phyloP scores from a whole-genome alignment of 352 stramenopile species.

The Phytophthora kernoviae region DNA sequence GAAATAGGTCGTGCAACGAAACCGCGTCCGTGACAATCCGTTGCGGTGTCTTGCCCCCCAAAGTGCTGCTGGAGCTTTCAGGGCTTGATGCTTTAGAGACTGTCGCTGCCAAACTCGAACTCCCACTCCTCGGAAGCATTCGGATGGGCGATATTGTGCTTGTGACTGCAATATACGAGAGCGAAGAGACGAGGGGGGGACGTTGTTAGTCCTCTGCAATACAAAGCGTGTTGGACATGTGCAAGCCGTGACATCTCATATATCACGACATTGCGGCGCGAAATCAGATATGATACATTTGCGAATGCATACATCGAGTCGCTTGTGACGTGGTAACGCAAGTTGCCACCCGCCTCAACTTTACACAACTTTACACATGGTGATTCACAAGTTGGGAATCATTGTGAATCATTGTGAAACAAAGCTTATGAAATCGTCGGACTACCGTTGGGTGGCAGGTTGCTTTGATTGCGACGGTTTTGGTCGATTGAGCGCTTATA shows the following conservation, averaged over 20 bases:
- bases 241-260: slow-evolving; percentile 27
- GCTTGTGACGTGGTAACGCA: slow-evolving; percentile 5
- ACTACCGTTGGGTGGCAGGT: too few species aligned
- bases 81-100: slow-evolving; percentile 4
- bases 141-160: slow-evolving; percentile 21
- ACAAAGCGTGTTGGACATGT: too few species aligned
- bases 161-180: slow-evolving; percentile 14
- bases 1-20: slow-evolving; percentile 9
- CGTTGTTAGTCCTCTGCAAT: slow-evolving; percentile 8
- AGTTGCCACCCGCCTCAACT: slow-evolving; percentile 8
- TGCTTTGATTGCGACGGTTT: too few species aligned
- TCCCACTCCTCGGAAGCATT: slow-evolving; percentile 24
- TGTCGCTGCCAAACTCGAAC: background rate
- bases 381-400: too few species aligned
- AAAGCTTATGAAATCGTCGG: too few species aligned
- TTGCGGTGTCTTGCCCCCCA: slow-evolving; percentile 1
- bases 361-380: slow-evolving; percentile 3
- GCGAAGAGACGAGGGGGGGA: slow-evolving; percentile 2
- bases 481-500: too few species aligned
- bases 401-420: too few species aligned
- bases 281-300: slow-evolving; percentile 35
- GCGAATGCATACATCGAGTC: background rate
- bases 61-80: slow-evolving; percentile 10
- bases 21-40: background rate
- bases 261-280: slow-evolving; percentile 17